Base-by-base conservation (phyloP, 805 yeast species). In the Saturnispora diversa region DNA sequence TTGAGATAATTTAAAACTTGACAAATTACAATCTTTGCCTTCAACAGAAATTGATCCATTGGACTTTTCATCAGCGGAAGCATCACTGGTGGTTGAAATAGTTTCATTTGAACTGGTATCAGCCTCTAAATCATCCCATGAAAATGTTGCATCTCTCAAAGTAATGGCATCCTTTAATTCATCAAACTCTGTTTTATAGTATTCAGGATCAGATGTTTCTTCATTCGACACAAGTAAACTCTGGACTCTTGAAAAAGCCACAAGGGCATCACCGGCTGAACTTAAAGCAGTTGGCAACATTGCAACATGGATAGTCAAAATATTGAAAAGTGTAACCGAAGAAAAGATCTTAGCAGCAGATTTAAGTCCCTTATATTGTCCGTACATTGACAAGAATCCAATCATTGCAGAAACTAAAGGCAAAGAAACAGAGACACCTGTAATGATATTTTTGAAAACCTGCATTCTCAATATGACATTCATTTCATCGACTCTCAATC, bases 331-430 rank as follows among this genome's bases (percentile, higher is more conserved):
- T 0, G 88, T 72, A 35, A 83, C 62, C 4, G 92, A 81, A 1
- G 90, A 68, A 54, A 83, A 83, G 24, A 83, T 69, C 26, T 72
- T 65, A 10, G 82, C 86, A 4, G 88, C 77, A 42, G 64, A 66
- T 47, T 66, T 57, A 35, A 66, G 53, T 15, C 53, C 52, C 17
- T 64, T 52, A 16, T 57, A 43, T 23, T 62, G 48, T 27, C 63
- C 70, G 44, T 62, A 68, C 42, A 69, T 50, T 1, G 67, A 60
- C 34, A 70, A 50, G 48, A 71, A 71, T 2, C 74, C 65, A 12
- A 80, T 66, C 72, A 85, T 68, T 1, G 95, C 81, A 3, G 90
- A 74, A 43, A 86, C 62, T 16, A 74, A 69, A 0, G 95, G 84
- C 43, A 84, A 62, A 2, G 82, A 67, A 39, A 80, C 68, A 13